Base-by-base conservation (phyloP, 2,329 filamentous ascomycete genomes). In the Tolypocladium cylindrosporum region DNA sequence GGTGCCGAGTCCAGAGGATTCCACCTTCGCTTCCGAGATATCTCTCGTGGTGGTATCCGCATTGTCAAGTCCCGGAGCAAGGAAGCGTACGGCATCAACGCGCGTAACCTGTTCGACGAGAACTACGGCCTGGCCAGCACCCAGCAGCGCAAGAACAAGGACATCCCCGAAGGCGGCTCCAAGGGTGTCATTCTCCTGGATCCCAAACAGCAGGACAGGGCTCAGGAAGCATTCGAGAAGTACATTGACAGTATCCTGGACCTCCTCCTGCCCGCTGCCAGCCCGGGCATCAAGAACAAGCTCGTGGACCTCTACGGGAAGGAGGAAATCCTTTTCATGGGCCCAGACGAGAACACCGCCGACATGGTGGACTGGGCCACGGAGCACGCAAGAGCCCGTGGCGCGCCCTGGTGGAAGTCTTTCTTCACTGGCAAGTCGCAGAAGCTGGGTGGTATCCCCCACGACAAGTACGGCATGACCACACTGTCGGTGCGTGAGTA, bases 371-470 rank as follows among this genome's bases (percentile, higher is more conserved):
- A 99, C 75, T 99, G 94, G 94, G 94, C 94, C n/a, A 99, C 94
- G 1, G 88, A 94, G 73, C 94, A 99, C 73, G 94, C 94, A 60
- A 85, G 91, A 56, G 78, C 79, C 61, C 87, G 94, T 66, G 91
- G 91, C 52, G 94, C 94, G 5, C 91, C 91, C 36, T 99, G 93
- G 91, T 99, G 94, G 94, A 99, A 99, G 81, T 99, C 94, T 0
- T 99, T 99, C 84, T 99, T 99, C 81, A 99, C 94, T 2, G 94
- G 94, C 69, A 99, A 99, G 82, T 96, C 91, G 65, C 94, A 91
- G 56, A 94, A 89, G 74, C 83, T 99, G 16, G 94, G 94, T 62
- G 94, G 94, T 70, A 99, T 99, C 65, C 94, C 94, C 42, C 94
- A 99, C 74, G 94, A 99, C 72, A 77, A 80, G 45, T 99, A 99